These are phyloP conservation scores for Dendrobium chrysotoxum DNA, from an alignment of 106 monocot species.

Conservation along the genomic window DNA sequence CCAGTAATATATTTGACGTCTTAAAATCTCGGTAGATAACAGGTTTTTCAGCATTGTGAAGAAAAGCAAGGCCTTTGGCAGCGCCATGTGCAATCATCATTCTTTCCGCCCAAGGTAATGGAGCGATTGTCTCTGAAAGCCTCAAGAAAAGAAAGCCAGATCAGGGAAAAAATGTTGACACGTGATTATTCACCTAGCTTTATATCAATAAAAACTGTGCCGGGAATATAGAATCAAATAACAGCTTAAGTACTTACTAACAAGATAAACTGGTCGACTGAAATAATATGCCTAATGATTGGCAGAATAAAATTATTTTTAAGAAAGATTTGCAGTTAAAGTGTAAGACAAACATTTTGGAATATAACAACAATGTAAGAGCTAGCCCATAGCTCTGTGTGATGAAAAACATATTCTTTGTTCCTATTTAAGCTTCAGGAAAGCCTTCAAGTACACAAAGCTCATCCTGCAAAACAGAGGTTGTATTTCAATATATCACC, in stretches of 20 bases:
- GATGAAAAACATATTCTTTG: too few species aligned
- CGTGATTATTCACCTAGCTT: neutral
- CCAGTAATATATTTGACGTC: slow-evolving; percentile 83
- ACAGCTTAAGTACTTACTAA: neutral
- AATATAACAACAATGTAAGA: too few species aligned
- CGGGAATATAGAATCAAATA: neutral
- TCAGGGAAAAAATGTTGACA: neutral
- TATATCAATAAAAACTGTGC: neutral
- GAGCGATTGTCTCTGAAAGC: slow-evolving; percentile 58
- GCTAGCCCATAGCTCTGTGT: too few species aligned
- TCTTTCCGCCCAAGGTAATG: slow-evolving; percentile 66
- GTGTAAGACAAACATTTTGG: too few species aligned
- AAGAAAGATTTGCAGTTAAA: neutral
- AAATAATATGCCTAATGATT: neutral
- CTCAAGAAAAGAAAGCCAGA: neutral
- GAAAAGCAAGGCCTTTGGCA: slow-evolving; percentile 75
- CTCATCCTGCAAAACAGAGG: too few species aligned
- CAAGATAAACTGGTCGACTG: neutral
- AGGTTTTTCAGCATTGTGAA: slow-evolving; percentile 77
- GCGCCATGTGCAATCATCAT: slow-evolving; percentile 86
- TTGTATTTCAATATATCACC: too few species aligned
- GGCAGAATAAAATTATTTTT: neutral
- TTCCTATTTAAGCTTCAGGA: too few species aligned
- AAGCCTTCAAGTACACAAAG: too few species aligned
- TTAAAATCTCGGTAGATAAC: slow-evolving; percentile 88